Evolutionary conservation across 306 rosid genomes (phyloP), one percentile per base, ranked within the genome.

Genomic region (Cicer arietinum): DNA sequence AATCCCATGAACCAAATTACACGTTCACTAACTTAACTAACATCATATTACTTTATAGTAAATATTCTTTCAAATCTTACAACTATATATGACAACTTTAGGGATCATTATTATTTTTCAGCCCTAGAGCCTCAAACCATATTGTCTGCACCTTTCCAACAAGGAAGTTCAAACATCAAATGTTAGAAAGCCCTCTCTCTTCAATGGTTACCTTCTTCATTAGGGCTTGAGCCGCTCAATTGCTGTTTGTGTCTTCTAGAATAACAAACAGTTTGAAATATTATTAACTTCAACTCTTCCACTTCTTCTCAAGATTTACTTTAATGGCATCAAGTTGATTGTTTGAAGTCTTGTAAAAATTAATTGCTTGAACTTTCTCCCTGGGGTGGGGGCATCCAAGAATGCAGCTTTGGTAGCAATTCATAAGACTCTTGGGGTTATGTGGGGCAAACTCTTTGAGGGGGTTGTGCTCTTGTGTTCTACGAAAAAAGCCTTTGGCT

Each of bases 151-250:
- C 14, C 47, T 76, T 65, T 25, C 25, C 67, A 25, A 76, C 4
- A 0, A 25, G 40, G 59, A 76, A 54, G 48, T 43, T 52, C 58
- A 66, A 14, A 6, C 57, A 20, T 25, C 40, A 7, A n/a, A 22
- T 10, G 37, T 53, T 56, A 30, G 39, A 43, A 18, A 7, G 40
- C 18, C 13, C 69, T 67, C 69, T 53, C 37, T 30, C 37, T 30
- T 53, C 71, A 8, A 20, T 61, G 65, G 20, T 14, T 60, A 56
- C 53, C 65, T 78, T 50, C 44, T 40, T 51, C 40, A 50, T 53
- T 69, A 69, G 53, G 40, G 77, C 51, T 70, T 69, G 20, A 42
- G 65, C 41, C 57, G 41, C 54, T 40, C 77, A n/a, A 22, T 70
- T 70, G 20, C 12, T 75, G 50, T 62, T 47, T 56, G 43, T 77